Evolutionary conservation across 768 basidiomycete species (phyloP), one percentile per base, ranked within the genome.

Genomic region (Mycena latifolia): DNA sequence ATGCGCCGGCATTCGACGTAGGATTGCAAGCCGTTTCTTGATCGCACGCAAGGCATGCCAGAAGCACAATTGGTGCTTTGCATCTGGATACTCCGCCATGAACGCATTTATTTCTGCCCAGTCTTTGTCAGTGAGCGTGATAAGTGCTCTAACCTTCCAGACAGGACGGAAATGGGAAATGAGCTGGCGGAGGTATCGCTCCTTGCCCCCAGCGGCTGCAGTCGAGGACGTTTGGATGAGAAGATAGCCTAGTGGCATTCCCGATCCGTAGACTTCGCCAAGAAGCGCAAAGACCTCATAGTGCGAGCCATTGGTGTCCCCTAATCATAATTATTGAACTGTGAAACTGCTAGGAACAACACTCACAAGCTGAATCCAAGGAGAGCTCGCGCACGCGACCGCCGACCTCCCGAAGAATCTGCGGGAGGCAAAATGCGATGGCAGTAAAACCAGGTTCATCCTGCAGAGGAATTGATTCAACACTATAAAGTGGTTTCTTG

Each of bases 61-160:
- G 47, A 77, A 78, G 65, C 79, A 82, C 0, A 82, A 61, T 58
- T 79, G 79, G 43, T 79, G 77, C 60, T 82, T 82, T 9, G 78
- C 76, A 5, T 72, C 39, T 4, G 77, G 77, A 56, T 71, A 77
- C 9, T 65, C 56, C 0, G 55, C 57, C 3, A 53, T 62, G 67
- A 76, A 77, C 0, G 78, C 77, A 65, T 79, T 77, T 52, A 82
- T 80, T 52, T 80, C 78, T 0, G 75, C 63, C 59, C 56, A 69
- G 39, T 79, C 77, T 59, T 82, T 81, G 70, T 81, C 79, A 0
- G 76, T 73, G 2, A 77, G 67, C 3, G 76, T 80, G 47, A 77
- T 63, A 14, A 75, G 70, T 2, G 75, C 66, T 5, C 66, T 22
- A 1, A 76, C 28, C 2, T 58, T 67, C 74, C 71, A 78, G 45